phyloP scores from a whole-genome alignment of 2,329 filamentous ascomycete species.

The Talaromyces sp. region DNA sequence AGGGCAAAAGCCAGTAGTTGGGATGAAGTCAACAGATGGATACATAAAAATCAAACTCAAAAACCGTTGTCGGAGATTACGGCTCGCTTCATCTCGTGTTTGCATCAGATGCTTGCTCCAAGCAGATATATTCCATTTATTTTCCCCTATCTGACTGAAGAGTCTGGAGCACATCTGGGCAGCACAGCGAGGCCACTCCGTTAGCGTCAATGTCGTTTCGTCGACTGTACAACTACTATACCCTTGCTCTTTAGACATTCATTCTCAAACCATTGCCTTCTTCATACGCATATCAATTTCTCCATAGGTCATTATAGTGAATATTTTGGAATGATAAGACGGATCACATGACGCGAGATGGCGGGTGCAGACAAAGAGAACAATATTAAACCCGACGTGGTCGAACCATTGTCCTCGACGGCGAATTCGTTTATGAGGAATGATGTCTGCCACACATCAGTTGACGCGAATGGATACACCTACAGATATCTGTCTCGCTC shows the following conservation, averaged over 20 bases:
- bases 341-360: background rate
- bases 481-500: background rate
- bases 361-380: slow-evolving; percentile 4
- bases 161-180: background rate
- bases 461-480: background rate
- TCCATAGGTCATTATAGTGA: background rate
- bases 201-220: background rate
- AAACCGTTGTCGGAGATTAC: background rate
- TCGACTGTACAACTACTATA: background rate
- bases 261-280: slow-evolving; percentile 18
- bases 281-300: background rate
- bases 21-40: slow-evolving; percentile 10
- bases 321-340: background rate
- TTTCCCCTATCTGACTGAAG: background rate
- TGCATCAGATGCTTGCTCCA: background rate
- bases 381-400: slow-evolving; percentile 1
- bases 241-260: background rate
- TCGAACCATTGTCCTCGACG: background rate
- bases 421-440: background rate
- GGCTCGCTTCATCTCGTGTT: background rate
- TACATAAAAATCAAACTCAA: background rate
- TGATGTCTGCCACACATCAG: background rate
- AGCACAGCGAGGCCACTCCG: background rate
- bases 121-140: background rate
- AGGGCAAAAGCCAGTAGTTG: slow-evolving; percentile 49